phyloP scores from a whole-genome alignment of 2,329 filamentous ascomycete species.

The Xylaria sp. region DNA sequence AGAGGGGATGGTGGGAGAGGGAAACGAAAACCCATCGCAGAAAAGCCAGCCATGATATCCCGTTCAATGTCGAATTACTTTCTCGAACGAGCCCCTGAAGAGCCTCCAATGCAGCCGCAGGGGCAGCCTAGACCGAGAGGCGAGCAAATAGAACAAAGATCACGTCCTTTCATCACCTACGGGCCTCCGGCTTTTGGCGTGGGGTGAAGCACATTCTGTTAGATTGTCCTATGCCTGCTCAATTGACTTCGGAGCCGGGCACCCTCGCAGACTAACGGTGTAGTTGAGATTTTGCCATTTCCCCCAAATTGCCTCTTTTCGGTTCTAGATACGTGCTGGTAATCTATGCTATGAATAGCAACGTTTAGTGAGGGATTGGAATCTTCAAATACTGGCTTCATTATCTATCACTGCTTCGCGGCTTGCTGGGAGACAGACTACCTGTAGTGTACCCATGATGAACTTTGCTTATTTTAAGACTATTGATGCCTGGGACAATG shows the following conservation, averaged over 20 bases:
- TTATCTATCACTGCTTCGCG: background rate
- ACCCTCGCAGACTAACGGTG: background rate
- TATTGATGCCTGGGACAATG: slow-evolving; percentile 6
- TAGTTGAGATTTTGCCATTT: slow-evolving; percentile 1
- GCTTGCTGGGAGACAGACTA: background rate
- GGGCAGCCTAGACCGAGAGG: slow-evolving; percentile 22
- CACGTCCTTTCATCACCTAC: slow-evolving; percentile 37
- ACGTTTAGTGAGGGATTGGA: background rate
- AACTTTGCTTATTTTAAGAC: slow-evolving; percentile 10
- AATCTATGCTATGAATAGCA: background rate
- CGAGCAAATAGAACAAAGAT: slow-evolving; percentile 36
- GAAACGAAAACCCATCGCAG: background rate
- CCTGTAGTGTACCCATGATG: background rate
- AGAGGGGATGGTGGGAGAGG: slow-evolving; percentile 28
- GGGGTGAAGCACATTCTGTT: background rate
- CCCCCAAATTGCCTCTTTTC: background rate
- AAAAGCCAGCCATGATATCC: slow-evolving; percentile 30
- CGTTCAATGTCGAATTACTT: slow-evolving; percentile 41
- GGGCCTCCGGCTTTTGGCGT: slow-evolving; percentile 19
- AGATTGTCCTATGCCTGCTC: background rate
- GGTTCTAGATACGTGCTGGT: background rate
- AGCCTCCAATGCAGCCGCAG: slow-evolving; percentile 19
- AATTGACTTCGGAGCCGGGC: background rate
- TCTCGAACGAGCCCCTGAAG: background rate
- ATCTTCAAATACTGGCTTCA: slow-evolving; percentile 1